Conservation (phyloP, 352 stramenopile species). For the Pythium aquatile region DNA sequence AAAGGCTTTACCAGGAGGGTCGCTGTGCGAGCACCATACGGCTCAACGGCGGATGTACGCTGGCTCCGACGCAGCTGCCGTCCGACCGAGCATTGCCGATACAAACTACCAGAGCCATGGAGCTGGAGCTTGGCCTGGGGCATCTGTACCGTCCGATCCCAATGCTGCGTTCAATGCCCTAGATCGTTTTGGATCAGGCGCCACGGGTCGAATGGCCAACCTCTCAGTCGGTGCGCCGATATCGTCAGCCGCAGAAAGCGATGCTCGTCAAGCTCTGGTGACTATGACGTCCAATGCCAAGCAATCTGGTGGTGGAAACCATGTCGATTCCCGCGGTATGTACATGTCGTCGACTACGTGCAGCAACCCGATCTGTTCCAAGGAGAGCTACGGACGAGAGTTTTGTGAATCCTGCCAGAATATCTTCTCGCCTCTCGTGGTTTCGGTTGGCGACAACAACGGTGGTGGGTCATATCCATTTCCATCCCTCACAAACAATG, state of each 20-base stretch:
- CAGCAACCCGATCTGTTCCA: conserved; percentile 57
- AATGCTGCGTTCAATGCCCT: conserved; percentile 7
- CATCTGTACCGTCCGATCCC: background rate
- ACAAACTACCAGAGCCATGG: conserved; percentile 6
- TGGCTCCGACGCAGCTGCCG: background rate
- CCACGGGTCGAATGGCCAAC: conserved; percentile 25
- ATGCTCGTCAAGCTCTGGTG: conserved; percentile 22
- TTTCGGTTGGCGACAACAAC: conserved; percentile 37
- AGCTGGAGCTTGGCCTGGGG: background rate
- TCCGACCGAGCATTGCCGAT: conserved; percentile 13
- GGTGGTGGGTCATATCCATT: conserved; percentile 27
- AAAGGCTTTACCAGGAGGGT: conserved; percentile 3
- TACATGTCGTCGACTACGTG: conserved; percentile 32
- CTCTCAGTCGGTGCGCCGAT: conserved; percentile 12
- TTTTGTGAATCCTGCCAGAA: conserved; percentile 63
- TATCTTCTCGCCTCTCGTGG: conserved; percentile 53
- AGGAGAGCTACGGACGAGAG: conserved; percentile 50
- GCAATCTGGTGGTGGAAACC: conserved; percentile 5
- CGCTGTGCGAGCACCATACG: conserved; percentile 20
- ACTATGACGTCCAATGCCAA: conserved; percentile 15
- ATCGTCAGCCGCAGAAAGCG: conserved; percentile 20
- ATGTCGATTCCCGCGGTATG: conserved; percentile 3
- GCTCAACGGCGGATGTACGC: conserved; percentile 16
- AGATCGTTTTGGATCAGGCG: conserved; percentile 19
- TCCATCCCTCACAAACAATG: conserved; percentile 11